Evolutionary conservation across 1,284 basidiomycete genomes (phyloP).

Genomic region (Thelephora terrestris): DNA sequence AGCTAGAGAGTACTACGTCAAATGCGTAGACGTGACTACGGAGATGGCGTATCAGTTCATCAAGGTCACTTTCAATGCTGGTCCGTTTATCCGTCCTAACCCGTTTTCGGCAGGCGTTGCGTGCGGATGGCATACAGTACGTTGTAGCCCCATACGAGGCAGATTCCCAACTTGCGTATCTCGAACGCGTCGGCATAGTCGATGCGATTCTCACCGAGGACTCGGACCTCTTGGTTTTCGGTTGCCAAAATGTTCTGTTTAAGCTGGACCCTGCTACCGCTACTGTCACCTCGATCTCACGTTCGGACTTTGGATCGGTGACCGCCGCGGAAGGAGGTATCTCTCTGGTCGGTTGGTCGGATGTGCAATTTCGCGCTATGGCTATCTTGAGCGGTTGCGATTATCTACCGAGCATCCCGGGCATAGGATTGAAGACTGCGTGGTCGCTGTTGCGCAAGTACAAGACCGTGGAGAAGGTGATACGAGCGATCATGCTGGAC

Average conservation of each 20-base stretch:
- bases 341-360: conserved; percentile 82
- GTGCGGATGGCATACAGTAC: conserved; percentile 71
- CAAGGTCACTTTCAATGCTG: conserved; percentile 47
- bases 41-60: conserved; percentile 97
- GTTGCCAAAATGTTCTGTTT: conserved; percentile 80
- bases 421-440: conserved; percentile 95
- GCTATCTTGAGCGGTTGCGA: conserved; percentile 97
- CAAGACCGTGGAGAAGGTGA: conserved; percentile 80
- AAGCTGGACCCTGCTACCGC: conserved; percentile 73
- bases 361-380: conserved; percentile 87
- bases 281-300: conserved; percentile 73
- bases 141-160: conserved; percentile 98
- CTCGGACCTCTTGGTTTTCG: conserved; percentile 96
- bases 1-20: conserved; percentile 84
- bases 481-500: conserved; percentile 75
- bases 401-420: conserved; percentile 89
- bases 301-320: conserved; percentile 67
- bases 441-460: conserved; percentile 73
- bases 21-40: conserved; percentile 93
- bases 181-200: conserved; percentile 78
- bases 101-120: conserved; percentile 52
- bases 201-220: conserved; percentile 97
- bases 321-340: conserved; percentile 49
- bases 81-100: neutral
- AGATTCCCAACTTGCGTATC: conserved; percentile 91